Evolutionary conservation across 768 basidiomycete species (phyloP).

Genomic region (Paxillus rubicundulus): DNA sequence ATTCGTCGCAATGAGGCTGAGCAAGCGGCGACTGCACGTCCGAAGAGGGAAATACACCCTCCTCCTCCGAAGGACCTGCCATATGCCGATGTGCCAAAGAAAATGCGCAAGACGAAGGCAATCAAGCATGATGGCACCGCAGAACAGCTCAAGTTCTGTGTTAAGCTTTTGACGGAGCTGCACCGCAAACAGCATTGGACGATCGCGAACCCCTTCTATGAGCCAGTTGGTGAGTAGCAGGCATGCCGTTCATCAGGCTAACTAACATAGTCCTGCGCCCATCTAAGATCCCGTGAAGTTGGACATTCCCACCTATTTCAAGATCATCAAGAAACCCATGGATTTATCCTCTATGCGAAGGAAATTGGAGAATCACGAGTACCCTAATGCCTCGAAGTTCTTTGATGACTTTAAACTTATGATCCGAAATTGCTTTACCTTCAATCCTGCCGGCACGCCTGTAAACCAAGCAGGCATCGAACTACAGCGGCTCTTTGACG

Average conservation of each 20-base stretch:
- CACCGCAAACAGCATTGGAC: constrained; percentile 73
- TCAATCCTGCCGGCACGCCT: constrained; percentile 85
- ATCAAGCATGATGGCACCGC: constrained; percentile 63
- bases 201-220: constrained; percentile 82
- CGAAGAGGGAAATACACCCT: constrained; percentile 97
- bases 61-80: constrained; percentile 89
- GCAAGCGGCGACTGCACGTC: constrained; percentile 58
- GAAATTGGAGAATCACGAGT: constrained; percentile 78
- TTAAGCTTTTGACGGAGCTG: constrained; percentile 70
- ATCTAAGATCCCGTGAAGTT: constrained; percentile 70
- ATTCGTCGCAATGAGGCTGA: constrained; percentile 75
- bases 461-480: constrained; percentile 86
- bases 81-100: constrained; percentile 76
- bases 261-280: background rate
- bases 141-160: constrained; percentile 85
- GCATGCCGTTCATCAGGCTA: background rate
- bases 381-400: constrained; percentile 76
- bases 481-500: constrained; percentile 84
- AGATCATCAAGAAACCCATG: constrained; percentile 93
- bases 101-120: constrained; percentile 57
- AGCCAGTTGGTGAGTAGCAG: constrained; percentile 79
- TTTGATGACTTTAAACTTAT: constrained; percentile 91
- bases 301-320: constrained; percentile 81
- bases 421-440: constrained; percentile 90
- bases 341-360: constrained; percentile 85